Evolutionary conservation across 2,329 filamentous ascomycete genomes (phyloP).

Genomic region (Hymenoscyphus fructigenus): DNA sequence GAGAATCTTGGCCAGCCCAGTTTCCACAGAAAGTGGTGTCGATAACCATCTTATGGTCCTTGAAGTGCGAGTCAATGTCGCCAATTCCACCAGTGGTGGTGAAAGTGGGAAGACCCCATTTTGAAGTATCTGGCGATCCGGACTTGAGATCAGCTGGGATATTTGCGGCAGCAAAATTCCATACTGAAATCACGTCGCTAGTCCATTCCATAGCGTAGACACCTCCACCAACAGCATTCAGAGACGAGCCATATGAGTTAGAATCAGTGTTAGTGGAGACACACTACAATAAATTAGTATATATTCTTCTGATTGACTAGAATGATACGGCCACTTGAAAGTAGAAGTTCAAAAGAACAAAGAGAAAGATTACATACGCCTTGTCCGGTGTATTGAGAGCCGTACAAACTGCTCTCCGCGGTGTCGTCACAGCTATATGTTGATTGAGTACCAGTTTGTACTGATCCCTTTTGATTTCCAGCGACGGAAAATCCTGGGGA

Average conservation of each 20-base stretch:
- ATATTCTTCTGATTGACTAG: no score
- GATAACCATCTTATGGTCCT: slow-evolving; percentile 68
- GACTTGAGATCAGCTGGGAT: slow-evolving; percentile 65
- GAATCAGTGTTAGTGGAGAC: slow-evolving; percentile 40
- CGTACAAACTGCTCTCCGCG: slow-evolving; percentile 33
- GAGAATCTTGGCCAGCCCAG: slow-evolving; percentile 45
- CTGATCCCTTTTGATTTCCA: slow-evolving; percentile 34
- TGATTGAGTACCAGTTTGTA: slow-evolving; percentile 39
- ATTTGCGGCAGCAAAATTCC: slow-evolving; percentile 66
- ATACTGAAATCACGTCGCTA: slow-evolving; percentile 64
- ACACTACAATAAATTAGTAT: slow-evolving; percentile 12
- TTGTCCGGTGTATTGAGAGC: slow-evolving; percentile 40
- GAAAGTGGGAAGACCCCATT: slow-evolving; percentile 71
- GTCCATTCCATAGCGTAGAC: slow-evolving; percentile 73
- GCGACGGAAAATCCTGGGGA: slow-evolving; percentile 43
- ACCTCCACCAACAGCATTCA: slow-evolving; percentile 65
- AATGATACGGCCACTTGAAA: no score
- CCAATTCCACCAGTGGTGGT: slow-evolving; percentile 58
- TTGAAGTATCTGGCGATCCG: slow-evolving; percentile 56
- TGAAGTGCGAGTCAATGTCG: slow-evolving; percentile 65
- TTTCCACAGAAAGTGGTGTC: slow-evolving; percentile 77
- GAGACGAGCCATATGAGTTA: slow-evolving; percentile 51
- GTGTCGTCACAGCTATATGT: slow-evolving; percentile 28
- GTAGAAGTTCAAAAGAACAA: no score
- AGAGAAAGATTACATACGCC: slow-evolving; percentile 3